phyloP scores from a whole-genome alignment of 179 eudicot genomes.

The Carnegiea gigantea region DNA sequence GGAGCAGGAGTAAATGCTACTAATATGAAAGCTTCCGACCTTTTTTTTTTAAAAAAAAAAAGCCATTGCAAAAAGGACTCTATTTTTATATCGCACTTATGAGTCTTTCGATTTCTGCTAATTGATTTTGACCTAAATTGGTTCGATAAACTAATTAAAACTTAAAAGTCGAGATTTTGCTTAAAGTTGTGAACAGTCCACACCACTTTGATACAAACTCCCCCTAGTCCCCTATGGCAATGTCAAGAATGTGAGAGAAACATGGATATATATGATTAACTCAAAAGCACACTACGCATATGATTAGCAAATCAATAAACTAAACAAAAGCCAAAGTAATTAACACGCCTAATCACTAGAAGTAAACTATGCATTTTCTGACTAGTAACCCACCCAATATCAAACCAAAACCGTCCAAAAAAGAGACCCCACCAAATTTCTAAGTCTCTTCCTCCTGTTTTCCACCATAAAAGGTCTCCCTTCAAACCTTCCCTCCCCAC shows the following conservation, averaged over 20 bases:
- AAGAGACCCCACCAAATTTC: conserved; percentile 2
- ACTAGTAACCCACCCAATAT: neutral
- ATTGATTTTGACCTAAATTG: too few species aligned
- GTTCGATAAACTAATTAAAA: too few species aligned
- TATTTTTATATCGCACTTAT: too few species aligned
- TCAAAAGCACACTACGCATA: neutral
- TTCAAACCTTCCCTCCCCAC: conserved; percentile 16
- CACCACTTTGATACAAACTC: too few species aligned
- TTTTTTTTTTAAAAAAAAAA: too few species aligned
- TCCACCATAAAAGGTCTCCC: conserved; percentile 12
- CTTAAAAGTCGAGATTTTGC: too few species aligned
- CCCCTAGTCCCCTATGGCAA: neutral
- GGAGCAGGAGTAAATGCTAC: too few species aligned
- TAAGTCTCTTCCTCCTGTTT: neutral
- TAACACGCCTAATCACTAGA: neutral
- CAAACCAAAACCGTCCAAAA: conserved; percentile 10
- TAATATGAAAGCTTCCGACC: too few species aligned
- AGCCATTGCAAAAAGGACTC: too few species aligned
- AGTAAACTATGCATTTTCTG: neutral
- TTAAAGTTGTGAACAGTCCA: too few species aligned
- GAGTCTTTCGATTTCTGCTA: too few species aligned
- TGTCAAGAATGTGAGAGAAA: neutral
- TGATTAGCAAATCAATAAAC: neutral
- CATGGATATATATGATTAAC: neutral
- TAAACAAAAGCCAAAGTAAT: neutral